A percentile compares a stretch with the other conserved stretches of the same genome.
These are phyloP conservation scores for Arctium lappa DNA, from an alignment of 129 eudicot species.

Conservation along the genomic window DNA sequence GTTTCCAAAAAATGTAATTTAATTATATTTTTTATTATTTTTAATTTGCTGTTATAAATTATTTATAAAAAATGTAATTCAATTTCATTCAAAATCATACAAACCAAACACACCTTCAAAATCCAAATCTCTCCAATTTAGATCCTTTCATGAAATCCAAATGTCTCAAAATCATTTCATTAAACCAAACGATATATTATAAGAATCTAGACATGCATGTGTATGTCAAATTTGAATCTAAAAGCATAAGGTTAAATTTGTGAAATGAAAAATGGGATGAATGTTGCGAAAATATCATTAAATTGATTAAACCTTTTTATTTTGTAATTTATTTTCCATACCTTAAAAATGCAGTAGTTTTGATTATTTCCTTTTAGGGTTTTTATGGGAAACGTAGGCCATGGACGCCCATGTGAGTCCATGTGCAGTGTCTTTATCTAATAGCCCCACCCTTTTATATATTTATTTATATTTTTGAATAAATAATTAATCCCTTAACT, in stretches of 20 bases:
- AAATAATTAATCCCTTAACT: slow-evolving; percentile 42
- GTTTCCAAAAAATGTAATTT: too few relatives aligned
- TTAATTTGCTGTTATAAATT: too few relatives aligned
- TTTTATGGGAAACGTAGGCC: slow-evolving; percentile 49
- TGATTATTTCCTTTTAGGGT: slow-evolving; percentile 35
- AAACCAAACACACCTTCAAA: too few relatives aligned
- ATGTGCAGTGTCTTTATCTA: slow-evolving; percentile 68
- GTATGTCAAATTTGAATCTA: background rate
- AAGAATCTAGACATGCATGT: background rate
- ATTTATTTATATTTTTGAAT: slow-evolving; percentile 26
- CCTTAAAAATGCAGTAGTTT: background rate
- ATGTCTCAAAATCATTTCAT: too few relatives aligned
- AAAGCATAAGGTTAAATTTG: background rate
- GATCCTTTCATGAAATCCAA: too few relatives aligned
- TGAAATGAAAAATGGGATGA: background rate
- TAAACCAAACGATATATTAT: too few relatives aligned
- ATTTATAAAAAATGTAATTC: too few relatives aligned
- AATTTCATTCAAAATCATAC: too few relatives aligned
- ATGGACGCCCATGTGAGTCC: slow-evolving; percentile 64
- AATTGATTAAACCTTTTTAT: background rate
- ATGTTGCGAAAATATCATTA: background rate
- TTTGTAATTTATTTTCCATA: background rate
- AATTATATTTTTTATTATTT: too few relatives aligned
- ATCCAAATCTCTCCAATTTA: too few relatives aligned
- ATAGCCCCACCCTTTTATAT: slow-evolving; percentile 40